Evolutionary conservation across 345 rosid genomes (phyloP), one percentile per base, ranked within the genome.

Genomic region (Lepidium africanum): DNA sequence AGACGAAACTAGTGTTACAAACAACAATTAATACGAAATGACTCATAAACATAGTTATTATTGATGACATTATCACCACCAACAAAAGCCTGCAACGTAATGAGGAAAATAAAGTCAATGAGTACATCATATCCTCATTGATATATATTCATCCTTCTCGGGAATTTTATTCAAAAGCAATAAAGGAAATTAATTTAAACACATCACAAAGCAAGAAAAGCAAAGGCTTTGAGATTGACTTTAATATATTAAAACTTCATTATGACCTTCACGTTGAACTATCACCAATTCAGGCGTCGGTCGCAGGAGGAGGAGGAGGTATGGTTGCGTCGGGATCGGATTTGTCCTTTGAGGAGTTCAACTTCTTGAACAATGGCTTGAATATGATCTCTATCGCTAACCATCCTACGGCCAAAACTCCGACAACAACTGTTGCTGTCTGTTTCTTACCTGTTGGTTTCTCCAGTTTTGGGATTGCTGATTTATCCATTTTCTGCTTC

Each of bases 321-420:
- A 79, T 82, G 27, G 84, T 84, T 33, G 83, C 81, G 35, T 76
- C 61, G 41, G 95, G 84, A 50, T 84, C 89, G 36, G 94, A 57
- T 65, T 84, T 86, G 76, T 86, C 89, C 84, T 86, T 84, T 51
- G 92, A 81, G 13, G 85, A 77, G 61, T 82, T 87, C 33, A 77
- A 65, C 65, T 78, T 85, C 79, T 80, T 88, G 73, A 87, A 81
- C 67, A 87, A 47, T 9, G 96, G 93, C 82, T 88, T 92, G 65
- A 90, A 78, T 59, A 86, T 93, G 59, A 92, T 23, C 84, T 87
- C 96, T 23, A 92, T 72, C 10, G 98, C 91, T 42, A 92, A 60
- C 98, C 88, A 87, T 36, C 89, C 92, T 2, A 89, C 69, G 9
- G 90, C 87, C 10, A 90, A 79, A 10, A 87, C 96, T 41, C 96